A percentile compares a stretch with the other conserved stretches of the same genome.
These are phyloP conservation scores for Cladobotryum mycophilum DNA, from an alignment of 2,329 filamentous ascomycete genomes.

Conservation along the genomic window DNA sequence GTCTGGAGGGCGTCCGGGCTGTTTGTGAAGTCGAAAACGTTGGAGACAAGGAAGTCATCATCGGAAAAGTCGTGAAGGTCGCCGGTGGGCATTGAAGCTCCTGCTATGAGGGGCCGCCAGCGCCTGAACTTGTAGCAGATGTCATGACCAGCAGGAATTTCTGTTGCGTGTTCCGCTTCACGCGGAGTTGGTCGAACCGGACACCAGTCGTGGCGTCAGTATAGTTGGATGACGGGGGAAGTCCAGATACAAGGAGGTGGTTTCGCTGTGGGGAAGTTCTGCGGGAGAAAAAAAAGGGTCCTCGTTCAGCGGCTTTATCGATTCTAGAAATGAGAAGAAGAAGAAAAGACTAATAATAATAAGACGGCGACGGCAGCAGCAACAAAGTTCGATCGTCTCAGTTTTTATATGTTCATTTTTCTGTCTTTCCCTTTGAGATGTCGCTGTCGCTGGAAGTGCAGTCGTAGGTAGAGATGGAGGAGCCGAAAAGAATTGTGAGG, in stretches of 20 bases:
- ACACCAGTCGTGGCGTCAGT: not conserved
- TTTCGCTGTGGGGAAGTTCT: not conserved
- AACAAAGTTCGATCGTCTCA: too few species aligned
- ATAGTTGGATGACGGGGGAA: not conserved
- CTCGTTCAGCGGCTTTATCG: too few species aligned
- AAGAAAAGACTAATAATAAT: too few species aligned
- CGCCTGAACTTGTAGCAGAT: conserved; percentile 25
- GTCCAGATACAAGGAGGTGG: not conserved
- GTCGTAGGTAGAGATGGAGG: too few species aligned
- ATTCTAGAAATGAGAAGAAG: too few species aligned
- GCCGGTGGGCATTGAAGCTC: conserved; percentile 29
- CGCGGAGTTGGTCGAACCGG: conserved; percentile 4
- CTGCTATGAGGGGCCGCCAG: conserved; percentile 34
- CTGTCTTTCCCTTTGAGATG: too few species aligned
- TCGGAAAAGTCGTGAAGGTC: conserved; percentile 34
- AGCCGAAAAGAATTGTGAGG: too few species aligned
- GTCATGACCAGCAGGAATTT: conserved; percentile 28
- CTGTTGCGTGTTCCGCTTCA: conserved; percentile 16
- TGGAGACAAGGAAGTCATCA: conserved; percentile 28
- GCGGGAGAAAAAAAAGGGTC: too few species aligned
- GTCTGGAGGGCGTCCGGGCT: conserved; percentile 33
- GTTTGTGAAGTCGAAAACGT: conserved; percentile 30
- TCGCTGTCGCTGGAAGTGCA: too few species aligned
- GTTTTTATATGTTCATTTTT: too few species aligned
- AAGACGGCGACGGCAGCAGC: too few species aligned